Evolutionary conservation across 371 early-diverging fungal species (phyloP).

Genomic region (Massospora cicadina): DNA sequence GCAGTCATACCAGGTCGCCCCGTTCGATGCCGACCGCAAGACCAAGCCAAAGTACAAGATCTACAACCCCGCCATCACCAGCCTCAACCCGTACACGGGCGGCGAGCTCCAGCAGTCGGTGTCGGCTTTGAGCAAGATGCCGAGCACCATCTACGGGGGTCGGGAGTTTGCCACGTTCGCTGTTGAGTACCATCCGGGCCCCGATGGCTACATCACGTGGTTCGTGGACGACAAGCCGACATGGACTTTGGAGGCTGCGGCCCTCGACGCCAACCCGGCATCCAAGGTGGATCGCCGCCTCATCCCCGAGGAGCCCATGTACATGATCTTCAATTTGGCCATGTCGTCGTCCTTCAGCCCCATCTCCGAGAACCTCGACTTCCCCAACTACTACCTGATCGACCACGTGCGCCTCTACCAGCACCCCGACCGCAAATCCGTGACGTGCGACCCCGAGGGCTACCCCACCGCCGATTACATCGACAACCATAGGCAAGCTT

Average conservation of each 20-base stretch:
- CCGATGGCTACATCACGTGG: conserved; percentile 11
- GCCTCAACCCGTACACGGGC: conserved; percentile 8
- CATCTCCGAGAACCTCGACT: conserved; percentile 17
- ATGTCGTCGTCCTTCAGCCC: conserved; percentile 22
- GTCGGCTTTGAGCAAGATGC: conserved; percentile 6
- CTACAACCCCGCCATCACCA: neutral
- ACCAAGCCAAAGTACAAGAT: neutral
- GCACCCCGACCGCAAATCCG: conserved; percentile 24
- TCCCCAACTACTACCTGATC: conserved; percentile 23
- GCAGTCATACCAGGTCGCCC: conserved; percentile 13
- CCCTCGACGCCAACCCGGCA: conserved; percentile 7
- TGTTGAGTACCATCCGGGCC: conserved; percentile 10
- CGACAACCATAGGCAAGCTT: conserved; percentile 16
- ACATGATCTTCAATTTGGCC: conserved; percentile 22
- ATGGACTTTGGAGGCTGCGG: conserved; percentile 9
- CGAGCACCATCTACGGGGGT: conserved; percentile 1
- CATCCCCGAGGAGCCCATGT: conserved; percentile 13
- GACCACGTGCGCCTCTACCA: conserved; percentile 33
- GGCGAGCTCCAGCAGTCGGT: conserved; percentile 10
- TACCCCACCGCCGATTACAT: conserved; percentile 30
- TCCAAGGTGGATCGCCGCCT: conserved; percentile 9
- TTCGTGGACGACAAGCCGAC: conserved; percentile 4
- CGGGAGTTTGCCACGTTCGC: conserved; percentile 4
- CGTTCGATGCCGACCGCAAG: conserved; percentile 10
- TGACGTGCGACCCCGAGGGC: conserved; percentile 30